Percentiles rank a stretch among this genome's conserved stretches.
These are phyloP conservation scores for Vigna angularis DNA, from an alignment of 306 rosid species.

Conservation along the genomic window DNA sequence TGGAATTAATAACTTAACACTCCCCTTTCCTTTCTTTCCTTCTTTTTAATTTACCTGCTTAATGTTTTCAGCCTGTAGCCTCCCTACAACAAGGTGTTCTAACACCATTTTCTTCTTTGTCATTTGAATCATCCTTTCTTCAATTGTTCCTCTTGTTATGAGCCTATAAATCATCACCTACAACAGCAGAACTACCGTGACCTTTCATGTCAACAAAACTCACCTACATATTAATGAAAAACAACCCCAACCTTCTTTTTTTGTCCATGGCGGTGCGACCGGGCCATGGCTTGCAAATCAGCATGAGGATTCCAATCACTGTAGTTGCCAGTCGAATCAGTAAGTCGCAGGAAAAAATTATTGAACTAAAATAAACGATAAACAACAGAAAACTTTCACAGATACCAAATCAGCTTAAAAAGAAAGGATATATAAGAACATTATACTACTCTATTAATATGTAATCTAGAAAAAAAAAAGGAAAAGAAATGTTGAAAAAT, in stretches of 20 bases:
- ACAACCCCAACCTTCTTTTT: conserved; percentile 73
- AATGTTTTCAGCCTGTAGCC: conserved; percentile 84
- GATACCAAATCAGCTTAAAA: too few relatives aligned
- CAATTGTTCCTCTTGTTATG: conserved; percentile 89
- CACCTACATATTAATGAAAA: conserved; percentile 34
- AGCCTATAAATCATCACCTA: conserved; percentile 98
- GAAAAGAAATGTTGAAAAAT: conserved; percentile 10
- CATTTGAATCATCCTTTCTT: conserved; percentile 98
- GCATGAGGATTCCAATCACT: conserved; percentile 99
- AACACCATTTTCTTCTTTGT: conserved; percentile 99
- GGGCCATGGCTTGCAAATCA: conserved; percentile 99
- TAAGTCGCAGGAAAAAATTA: conserved; percentile 20
- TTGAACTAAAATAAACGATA: conserved; percentile 19
- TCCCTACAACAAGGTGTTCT: conserved; percentile 97
- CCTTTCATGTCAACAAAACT: conserved; percentile 33
- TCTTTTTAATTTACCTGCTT: conserved; percentile 70
- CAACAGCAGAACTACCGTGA: conserved; percentile 45
- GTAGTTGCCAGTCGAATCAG: conserved; percentile 33
- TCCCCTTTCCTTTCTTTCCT: too few relatives aligned
- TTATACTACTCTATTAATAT: too few relatives aligned
- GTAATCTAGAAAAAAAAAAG: not conserved
- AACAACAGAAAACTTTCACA: conserved; percentile 1
- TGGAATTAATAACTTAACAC: too few relatives aligned
- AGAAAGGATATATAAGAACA: too few relatives aligned
- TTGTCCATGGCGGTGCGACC: conserved; percentile 99